Evolutionary conservation across 1,284 basidiomycete genomes (phyloP).

Genomic region (Macrocybe sp.): DNA sequence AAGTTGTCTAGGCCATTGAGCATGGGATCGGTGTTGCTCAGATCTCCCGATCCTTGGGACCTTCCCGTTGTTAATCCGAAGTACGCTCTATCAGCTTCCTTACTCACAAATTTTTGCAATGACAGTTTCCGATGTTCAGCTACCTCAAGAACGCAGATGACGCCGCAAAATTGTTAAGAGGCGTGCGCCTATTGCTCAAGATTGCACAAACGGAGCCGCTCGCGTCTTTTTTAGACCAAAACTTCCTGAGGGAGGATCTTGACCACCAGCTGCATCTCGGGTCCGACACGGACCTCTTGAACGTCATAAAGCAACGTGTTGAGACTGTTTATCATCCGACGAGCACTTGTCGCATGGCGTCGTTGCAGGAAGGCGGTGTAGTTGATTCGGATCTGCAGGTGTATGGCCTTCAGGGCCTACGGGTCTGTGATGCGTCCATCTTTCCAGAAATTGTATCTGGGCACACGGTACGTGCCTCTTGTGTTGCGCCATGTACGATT

Average conservation of each 20-base stretch:
- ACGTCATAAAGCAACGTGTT: conserved; percentile 40
- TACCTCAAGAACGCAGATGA: conserved; percentile 57
- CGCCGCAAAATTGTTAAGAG: conserved; percentile 50
- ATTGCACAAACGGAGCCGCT: conserved; percentile 51
- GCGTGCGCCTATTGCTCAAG: conserved; percentile 43
- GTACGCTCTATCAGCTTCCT: conserved; percentile 20
- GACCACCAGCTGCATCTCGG: conserved; percentile 39
- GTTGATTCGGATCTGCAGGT: conserved; percentile 33
- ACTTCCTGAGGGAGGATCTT: conserved; percentile 31
- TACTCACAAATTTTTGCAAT: no score
- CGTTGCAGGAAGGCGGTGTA: conserved; percentile 32
- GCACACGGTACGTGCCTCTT: conserved; percentile 45
- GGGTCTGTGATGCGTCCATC: conserved; percentile 58
- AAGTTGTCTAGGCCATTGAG: conserved; percentile 29
- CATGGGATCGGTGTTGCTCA: conserved; percentile 33
- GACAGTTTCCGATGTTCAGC: conserved; percentile 30
- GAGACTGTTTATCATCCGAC: conserved; percentile 50
- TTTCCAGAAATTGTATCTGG: conserved; percentile 57
- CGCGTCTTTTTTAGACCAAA: conserved; percentile 39
- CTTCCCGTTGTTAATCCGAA: conserved; percentile 39
- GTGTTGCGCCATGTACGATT: neutral
- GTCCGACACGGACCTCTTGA: conserved; percentile 38
- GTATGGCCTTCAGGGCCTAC: conserved; percentile 36
- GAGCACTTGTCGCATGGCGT: conserved; percentile 58
- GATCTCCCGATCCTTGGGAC: conserved; percentile 36